Percentiles rank a stretch among this genome's conserved stretches.
phyloP scores from a whole-genome alignment of 768 basidiomycete species.

The Rhizopogon vesiculosus region DNA sequence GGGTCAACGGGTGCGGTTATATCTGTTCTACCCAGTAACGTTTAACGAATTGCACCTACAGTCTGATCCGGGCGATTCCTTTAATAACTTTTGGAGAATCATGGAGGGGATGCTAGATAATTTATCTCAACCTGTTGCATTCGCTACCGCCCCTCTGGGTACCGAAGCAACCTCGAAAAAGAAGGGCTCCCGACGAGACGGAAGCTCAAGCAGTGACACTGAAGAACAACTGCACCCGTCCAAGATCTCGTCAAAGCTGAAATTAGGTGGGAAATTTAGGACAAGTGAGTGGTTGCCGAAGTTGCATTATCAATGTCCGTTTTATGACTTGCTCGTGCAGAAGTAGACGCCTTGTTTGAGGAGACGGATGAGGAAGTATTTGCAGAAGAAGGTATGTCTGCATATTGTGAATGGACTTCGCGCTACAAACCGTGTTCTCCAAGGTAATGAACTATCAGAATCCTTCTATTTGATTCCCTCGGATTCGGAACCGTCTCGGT shows the following conservation, averaged over 20 bases:
- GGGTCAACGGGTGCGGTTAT: conserved; percentile 61
- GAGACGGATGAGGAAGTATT: conserved; percentile 62
- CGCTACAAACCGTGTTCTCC: conserved; percentile 1
- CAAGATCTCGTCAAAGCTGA: conserved; percentile 44
- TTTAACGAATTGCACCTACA: conserved; percentile 20
- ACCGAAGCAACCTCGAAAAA: conserved; percentile 25
- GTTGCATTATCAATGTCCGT: background rate
- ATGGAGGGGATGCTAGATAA: conserved; percentile 86
- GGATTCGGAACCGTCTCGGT: conserved; percentile 45
- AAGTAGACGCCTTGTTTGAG: conserved; percentile 19
- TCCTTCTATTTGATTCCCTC: conserved; percentile 76
- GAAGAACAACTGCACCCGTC: conserved; percentile 66
- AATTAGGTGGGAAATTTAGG: conserved; percentile 17
- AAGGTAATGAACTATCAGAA: conserved; percentile 69
- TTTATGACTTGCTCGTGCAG: conserved; percentile 6
- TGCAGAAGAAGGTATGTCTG: conserved; percentile 53
- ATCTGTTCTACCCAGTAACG: background rate
- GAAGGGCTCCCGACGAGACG: conserved; percentile 37
- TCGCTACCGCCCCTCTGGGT: conserved; percentile 74
- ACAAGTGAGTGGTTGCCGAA: conserved; percentile 12
- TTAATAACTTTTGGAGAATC: conserved; percentile 86
- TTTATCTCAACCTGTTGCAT: conserved; percentile 75
- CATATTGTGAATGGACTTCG: background rate
- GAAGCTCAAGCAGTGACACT: conserved; percentile 58
- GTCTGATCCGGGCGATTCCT: conserved; percentile 83